phyloP scores from a whole-genome alignment of 805 yeast genomes.

The Zygosaccharomyces rouxii region DNA sequence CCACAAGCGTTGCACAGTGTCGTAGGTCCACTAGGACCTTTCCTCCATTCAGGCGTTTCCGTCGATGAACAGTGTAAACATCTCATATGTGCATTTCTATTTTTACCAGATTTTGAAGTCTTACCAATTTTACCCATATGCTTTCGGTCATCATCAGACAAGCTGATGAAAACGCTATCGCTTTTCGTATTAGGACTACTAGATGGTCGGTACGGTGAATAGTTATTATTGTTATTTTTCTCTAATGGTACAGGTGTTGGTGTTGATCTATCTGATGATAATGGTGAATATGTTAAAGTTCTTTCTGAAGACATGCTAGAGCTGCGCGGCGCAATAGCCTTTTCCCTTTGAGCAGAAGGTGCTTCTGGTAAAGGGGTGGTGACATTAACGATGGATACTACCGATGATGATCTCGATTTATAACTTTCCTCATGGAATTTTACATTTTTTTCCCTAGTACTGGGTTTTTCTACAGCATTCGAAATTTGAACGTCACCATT shows the following conservation, averaged over 20 bases:
- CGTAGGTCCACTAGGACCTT: constrained; percentile 73
- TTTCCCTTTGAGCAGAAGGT: not conserved
- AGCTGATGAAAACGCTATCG: not conserved
- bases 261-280: constrained; percentile 5
- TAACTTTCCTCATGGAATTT: constrained; percentile 1
- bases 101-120: constrained; percentile 17
- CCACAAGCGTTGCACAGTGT: constrained; percentile 85
- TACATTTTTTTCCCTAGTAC: constrained; percentile 1
- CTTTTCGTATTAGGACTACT: not conserved
- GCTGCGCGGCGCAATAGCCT: constrained; percentile 2
- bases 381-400: constrained; percentile 10
- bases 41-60: constrained; percentile 73
- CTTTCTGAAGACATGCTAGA: constrained; percentile 9
- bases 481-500: not conserved
- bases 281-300: constrained; percentile 9
- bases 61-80: constrained; percentile 21
- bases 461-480: not conserved
- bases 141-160: constrained; percentile 3
- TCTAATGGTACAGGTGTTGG: constrained; percentile 2
- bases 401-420: constrained; percentile 10
- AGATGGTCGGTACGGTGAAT: not conserved
- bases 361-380: not conserved
- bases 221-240: not conserved
- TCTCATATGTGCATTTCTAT: constrained; percentile 15
- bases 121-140: constrained; percentile 12